These are phyloP conservation scores for Aaosphaeria pasadenensis DNA, from an alignment of 2,329 filamentous ascomycete species.

Conservation along the genomic window DNA sequence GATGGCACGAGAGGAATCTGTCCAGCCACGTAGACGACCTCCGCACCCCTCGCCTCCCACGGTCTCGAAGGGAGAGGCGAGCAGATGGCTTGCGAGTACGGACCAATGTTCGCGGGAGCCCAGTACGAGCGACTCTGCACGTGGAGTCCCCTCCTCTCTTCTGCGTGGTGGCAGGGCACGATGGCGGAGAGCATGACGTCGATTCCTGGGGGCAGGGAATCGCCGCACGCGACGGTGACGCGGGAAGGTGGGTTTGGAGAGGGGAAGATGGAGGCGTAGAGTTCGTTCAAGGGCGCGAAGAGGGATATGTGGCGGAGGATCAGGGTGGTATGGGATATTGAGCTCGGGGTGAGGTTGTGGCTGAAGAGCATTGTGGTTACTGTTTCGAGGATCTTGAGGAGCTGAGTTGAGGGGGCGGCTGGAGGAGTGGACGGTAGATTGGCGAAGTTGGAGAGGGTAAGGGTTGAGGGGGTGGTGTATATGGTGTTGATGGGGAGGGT, in stretches of 20 bases:
- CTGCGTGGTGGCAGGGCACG: constrained; percentile 17
- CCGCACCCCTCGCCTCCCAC: constrained; percentile 8
- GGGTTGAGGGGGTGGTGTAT: constrained; percentile 39
- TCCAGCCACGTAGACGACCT: constrained; percentile 70
- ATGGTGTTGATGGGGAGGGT: neutral
- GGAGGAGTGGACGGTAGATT: neutral
- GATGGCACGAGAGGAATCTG: constrained; percentile 86
- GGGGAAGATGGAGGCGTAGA: constrained; percentile 73
- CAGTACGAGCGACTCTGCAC: constrained; percentile 94
- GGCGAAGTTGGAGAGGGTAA: constrained; percentile 43
- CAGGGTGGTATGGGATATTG: constrained; percentile 52
- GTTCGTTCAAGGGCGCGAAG: constrained; percentile 70
- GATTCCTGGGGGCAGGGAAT: constrained; percentile 57
- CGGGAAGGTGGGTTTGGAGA: constrained; percentile 80
- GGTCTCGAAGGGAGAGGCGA: constrained; percentile 38
- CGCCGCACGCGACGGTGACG: constrained; percentile 77
- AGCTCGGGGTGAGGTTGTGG: constrained; percentile 19
- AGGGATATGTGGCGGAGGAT: constrained; percentile 76
- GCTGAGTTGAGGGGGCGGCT: constrained; percentile 25
- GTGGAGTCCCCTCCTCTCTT: constrained; percentile 59
- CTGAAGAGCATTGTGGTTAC: constrained; percentile 25
- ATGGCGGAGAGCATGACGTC: constrained; percentile 61
- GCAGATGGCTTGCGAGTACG: constrained; percentile 85
- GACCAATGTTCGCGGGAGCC: constrained; percentile 96
- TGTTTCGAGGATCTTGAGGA: constrained; percentile 37